phyloP scores from a whole-genome alignment of 2,329 filamentous ascomycete species.

The Penicillium sclerotiorum region DNA sequence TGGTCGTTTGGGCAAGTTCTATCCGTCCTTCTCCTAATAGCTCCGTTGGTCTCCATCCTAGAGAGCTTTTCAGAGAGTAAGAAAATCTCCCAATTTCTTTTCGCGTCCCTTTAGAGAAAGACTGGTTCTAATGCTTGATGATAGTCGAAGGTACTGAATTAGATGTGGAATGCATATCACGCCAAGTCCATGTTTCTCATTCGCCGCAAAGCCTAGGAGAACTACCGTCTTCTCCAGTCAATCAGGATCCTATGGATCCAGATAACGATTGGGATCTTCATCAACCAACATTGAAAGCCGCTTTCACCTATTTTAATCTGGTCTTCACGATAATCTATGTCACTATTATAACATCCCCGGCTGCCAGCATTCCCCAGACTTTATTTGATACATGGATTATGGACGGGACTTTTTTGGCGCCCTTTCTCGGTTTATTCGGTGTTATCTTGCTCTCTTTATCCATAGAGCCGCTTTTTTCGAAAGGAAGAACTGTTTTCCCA shows the following conservation, averaged over 20 bases:
- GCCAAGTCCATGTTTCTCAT: neutral
- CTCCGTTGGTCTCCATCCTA: neutral
- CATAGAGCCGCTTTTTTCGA: neutral
- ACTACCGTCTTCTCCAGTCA: neutral
- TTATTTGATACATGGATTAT: neutral
- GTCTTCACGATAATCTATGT: neutral
- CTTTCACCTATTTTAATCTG: neutral
- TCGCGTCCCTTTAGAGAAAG: neutral
- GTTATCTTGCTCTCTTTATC: neutral
- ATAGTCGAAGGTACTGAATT: neutral
- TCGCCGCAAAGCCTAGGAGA: neutral
- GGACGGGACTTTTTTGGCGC: neutral
- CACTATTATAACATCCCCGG: neutral
- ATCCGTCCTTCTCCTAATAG: constrained; percentile 4
- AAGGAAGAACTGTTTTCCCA: neutral
- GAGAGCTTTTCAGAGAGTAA: neutral
- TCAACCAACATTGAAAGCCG: constrained; percentile 1
- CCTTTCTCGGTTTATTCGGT: neutral
- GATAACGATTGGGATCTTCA: neutral
- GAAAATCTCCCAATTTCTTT: neutral
- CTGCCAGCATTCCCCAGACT: neutral
- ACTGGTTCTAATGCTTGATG: neutral
- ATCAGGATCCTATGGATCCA: constrained; percentile 1
- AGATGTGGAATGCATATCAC: neutral
- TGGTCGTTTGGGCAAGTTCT: constrained; percentile 11